phyloP scores from a whole-genome alignment of 768 basidiomycete genomes.

The Trametes cinnabarina region DNA sequence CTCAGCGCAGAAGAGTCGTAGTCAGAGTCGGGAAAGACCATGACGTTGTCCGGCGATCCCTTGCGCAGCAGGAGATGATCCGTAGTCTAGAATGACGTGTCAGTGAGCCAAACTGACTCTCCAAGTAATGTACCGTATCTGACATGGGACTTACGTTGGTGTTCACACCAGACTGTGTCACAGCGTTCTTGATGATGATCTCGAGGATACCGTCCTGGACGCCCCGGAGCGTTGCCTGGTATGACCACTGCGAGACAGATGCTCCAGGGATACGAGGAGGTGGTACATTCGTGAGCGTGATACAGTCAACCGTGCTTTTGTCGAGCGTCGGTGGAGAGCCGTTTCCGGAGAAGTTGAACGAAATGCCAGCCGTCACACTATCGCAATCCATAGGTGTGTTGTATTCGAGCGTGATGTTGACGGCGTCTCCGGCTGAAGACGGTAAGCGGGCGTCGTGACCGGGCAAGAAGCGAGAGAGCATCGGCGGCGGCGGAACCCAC shows the following conservation, averaged over 20 bases:
- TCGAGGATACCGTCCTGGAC: conserved; percentile 83
- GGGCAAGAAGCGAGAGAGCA: conserved; percentile 75
- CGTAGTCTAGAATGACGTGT: conserved; percentile 39
- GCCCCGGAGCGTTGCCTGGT: conserved; percentile 70
- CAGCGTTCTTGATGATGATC: conserved; percentile 62
- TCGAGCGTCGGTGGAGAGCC: conserved; percentile 56
- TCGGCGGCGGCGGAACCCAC: conserved; percentile 72
- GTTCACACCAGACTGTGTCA: conserved; percentile 37
- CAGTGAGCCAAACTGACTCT: background rate
- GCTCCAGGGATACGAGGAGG: conserved; percentile 52
- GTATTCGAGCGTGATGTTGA: conserved; percentile 73
- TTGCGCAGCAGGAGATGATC: conserved; percentile 84
- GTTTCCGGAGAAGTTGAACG: conserved; percentile 64
- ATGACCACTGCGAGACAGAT: conserved; percentile 61
- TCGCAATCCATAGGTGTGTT: conserved; percentile 73
- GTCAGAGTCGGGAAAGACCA: conserved; percentile 85
- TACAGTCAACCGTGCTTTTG: conserved; percentile 45
- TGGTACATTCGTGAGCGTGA: conserved; percentile 45
- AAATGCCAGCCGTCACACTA: conserved; percentile 59
- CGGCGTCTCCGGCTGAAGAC: too few species aligned
- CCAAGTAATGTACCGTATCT: conserved; percentile 2
- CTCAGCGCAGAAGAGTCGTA: conserved; percentile 65
- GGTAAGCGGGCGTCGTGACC: conserved; percentile 81
- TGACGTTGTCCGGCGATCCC: conserved; percentile 68
- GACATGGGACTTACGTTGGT: conserved; percentile 52